Conservation (phyloP, 2,329 filamentous ascomycete genomes). For the Exophiala sp. region DNA sequence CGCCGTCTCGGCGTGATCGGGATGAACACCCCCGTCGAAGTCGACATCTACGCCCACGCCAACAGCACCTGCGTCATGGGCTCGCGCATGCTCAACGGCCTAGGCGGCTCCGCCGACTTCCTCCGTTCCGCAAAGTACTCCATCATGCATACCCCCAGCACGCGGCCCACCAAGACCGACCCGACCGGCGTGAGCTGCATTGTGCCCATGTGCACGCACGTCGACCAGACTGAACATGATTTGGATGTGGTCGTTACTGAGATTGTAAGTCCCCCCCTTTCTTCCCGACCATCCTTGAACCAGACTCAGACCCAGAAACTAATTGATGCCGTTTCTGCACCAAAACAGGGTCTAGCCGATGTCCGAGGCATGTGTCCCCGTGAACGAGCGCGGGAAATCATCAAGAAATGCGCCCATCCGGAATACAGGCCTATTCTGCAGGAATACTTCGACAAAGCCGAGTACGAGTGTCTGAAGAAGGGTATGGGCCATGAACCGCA, state of each 20-base stretch:
- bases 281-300: too few relatives aligned
- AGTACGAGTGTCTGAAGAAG: slow-evolving; percentile 76
- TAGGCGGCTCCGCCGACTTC: slow-evolving; percentile 78
- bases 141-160: slow-evolving; percentile 89
- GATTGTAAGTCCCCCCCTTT: too few relatives aligned
- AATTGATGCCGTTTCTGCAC: too few relatives aligned
- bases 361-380: slow-evolving; percentile 73
- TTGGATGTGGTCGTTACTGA: slow-evolving; percentile 80
- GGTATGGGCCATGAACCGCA: slow-evolving; percentile 87
- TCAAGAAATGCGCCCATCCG: slow-evolving; percentile 79
- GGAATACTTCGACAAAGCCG: slow-evolving; percentile 79
- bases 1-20: slow-evolving; percentile 78
- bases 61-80: slow-evolving; percentile 89
- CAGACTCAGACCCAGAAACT: too few relatives aligned
- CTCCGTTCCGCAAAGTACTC: slow-evolving; percentile 71
- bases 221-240: slow-evolving; percentile 91
- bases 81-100: slow-evolving; percentile 77
- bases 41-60: slow-evolving; percentile 90
- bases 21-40: slow-evolving; percentile 93
- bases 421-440: slow-evolving; percentile 75
- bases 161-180: slow-evolving; percentile 73
- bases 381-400: slow-evolving; percentile 77
- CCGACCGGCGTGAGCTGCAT: slow-evolving; percentile 78
- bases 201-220: slow-evolving; percentile 87
- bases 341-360: slow-evolving; percentile 65